Evolutionary conservation across 169 alveolate genomes (phyloP), one percentile per base, ranked within the genome.

Genomic region (Eimeria necatrix): DNA sequence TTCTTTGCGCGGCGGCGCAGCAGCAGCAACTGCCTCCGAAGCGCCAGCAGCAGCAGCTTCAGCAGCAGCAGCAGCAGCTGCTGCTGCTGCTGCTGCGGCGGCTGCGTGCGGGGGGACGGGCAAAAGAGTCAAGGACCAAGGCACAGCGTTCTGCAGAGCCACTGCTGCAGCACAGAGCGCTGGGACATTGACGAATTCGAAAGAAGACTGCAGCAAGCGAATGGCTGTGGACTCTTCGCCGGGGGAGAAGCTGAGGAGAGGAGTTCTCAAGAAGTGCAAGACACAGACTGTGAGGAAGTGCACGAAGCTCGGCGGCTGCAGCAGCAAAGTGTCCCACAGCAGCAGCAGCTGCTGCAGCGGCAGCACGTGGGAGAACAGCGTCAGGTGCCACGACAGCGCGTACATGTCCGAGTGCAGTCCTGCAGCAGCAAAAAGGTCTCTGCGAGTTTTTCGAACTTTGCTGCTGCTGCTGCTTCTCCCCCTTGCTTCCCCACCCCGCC

Each of bases 291-390:
- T 24, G 5, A 56, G 48, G 70, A 74, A 68, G 71, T 59, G 87
- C 14, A 41, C 48, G 32, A 48, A 78, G 22, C 90, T 22, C 16
- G 95, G 91, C 5, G 93, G 93, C 49, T 59, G 78, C 48, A 96
- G 95, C 95, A 95, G 94, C 86, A 95, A 10, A 24, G 86, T 20
- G 84, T 95, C 85, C 95, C 81, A 60, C 48, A 92, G 92, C 26
- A 80, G 95, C 60, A 64, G 85, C 61, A 92, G 87, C 86, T 92
- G 95, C 84, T 60, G 91, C 71, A 92, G 95, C 60, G 85, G 90
- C 70, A 92, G 22, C 4, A 81, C 87, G 51, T 92, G 95, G 7
- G 95, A 80, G 20, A 92, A 92, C 24, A 92, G 73, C 12, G 95
- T 92, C 76, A 92, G 81, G 26, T 78, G 61, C 95, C 95, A 92